Percentiles rank a stretch among this genome's conserved stretches.
phyloP scores from a whole-genome alignment of 2,329 filamentous ascomycete genomes.

The Penicillium sp. region DNA sequence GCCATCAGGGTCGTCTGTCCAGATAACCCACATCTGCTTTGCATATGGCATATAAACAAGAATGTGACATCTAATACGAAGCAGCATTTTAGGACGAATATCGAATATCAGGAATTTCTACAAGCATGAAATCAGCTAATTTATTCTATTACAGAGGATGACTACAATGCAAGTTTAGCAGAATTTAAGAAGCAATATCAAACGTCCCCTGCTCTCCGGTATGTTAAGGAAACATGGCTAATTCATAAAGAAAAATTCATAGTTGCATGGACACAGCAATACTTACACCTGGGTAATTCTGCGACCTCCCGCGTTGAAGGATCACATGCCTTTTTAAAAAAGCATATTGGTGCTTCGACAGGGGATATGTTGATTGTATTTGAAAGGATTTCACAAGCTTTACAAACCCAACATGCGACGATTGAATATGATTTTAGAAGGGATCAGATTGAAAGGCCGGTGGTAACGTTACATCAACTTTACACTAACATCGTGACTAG shows the following conservation, averaged over 20 bases:
- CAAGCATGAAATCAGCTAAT: constrained; percentile 1
- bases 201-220: neutral
- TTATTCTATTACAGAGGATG: constrained; percentile 2
- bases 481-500: constrained; percentile 6
- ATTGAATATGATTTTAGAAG: neutral
- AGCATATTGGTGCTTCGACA: constrained; percentile 1
- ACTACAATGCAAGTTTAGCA: neutral
- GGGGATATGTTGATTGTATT: constrained; percentile 4
- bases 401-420: neutral
- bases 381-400: constrained; percentile 2
- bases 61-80: neutral
- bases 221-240: constrained; percentile 8
- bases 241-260: constrained; percentile 8
- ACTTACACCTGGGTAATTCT: constrained; percentile 5
- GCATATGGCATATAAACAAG: constrained; percentile 3
- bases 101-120: constrained; percentile 2
- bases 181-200: constrained; percentile 1
- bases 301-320: constrained; percentile 5
- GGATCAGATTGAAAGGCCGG: constrained; percentile 1
- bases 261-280: constrained; percentile 1
- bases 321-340: constrained; percentile 5
- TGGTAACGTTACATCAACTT: neutral
- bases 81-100: neutral
- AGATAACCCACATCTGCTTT: neutral
- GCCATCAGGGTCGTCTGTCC: neutral